Percentiles rank a stretch among this genome's conserved stretches.
phyloP scores from a whole-genome alignment of 75 land plant species.

The Pinus tabuliformis region DNA sequence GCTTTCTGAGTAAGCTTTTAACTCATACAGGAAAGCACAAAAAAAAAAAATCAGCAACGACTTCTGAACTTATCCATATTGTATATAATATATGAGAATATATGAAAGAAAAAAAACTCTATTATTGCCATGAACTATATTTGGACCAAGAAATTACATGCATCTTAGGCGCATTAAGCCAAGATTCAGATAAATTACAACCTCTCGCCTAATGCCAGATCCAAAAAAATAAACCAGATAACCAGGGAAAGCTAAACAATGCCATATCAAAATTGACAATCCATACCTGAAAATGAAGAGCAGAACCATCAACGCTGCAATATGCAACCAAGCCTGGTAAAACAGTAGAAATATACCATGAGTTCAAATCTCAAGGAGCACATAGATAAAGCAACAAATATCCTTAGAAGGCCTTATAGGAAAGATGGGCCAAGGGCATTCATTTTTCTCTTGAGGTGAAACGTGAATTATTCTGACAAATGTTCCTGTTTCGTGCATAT shows the following conservation, averaged over 20 bases:
- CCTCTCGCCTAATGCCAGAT: not conserved
- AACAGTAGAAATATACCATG: not conserved
- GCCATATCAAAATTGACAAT: not conserved
- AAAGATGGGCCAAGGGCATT: not conserved
- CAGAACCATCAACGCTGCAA: conserved; percentile 75
- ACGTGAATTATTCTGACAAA: not conserved
- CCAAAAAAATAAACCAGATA: not conserved
- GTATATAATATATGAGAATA: not conserved
- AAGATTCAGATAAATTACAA: not conserved
- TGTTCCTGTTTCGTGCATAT: not conserved
- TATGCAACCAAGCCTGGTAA: conserved; percentile 83
- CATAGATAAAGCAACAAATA: not conserved
- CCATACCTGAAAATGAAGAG: conserved; percentile 66
- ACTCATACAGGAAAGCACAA: conserved; percentile 1
- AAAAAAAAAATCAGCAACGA: not conserved
- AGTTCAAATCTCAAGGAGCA: not conserved
- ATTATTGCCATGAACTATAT: not conserved
- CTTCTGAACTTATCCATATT: not conserved
- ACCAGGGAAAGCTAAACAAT: not conserved
- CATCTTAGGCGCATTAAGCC: too few species aligned
- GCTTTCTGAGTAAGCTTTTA: conserved; percentile 66
- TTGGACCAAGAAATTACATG: not conserved
- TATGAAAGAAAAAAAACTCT: not conserved
- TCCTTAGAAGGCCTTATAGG: not conserved
- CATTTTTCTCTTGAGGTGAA: not conserved